Evolutionary conservation across 1,284 basidiomycete species (phyloP).

Genomic region (Wolfiporia cocos): DNA sequence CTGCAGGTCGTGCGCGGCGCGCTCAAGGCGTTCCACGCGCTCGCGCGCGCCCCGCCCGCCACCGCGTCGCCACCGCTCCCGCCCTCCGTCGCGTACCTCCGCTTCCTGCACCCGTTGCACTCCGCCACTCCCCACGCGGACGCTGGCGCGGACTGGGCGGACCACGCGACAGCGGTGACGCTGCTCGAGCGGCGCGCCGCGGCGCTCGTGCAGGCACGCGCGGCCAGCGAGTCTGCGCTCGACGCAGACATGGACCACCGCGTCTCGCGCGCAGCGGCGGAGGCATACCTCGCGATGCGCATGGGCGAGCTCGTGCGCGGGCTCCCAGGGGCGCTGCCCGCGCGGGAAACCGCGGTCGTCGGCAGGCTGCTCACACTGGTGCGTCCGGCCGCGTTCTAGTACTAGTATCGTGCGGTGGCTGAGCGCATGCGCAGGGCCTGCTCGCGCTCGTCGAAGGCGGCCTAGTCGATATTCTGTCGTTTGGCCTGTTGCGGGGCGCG

Average conservation of each 20-base stretch:
- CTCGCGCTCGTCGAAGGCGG: constrained; percentile 51
- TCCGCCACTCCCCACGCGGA: constrained; percentile 3
- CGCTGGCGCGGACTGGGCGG: constrained; percentile 13
- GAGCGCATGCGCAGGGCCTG: constrained; percentile 45
- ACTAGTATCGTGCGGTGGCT: neutral
- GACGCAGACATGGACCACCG: constrained; percentile 53
- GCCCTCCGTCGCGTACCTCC: constrained; percentile 47
- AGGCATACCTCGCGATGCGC: constrained; percentile 57
- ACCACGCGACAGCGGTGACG: constrained; percentile 33
- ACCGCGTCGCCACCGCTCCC: constrained; percentile 25
- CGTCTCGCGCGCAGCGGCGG: constrained; percentile 57
- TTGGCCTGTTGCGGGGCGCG: constrained; percentile 35
- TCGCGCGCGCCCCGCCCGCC: constrained; percentile 13
- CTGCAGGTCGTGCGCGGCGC: constrained; percentile 69
- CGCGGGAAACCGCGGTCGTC: constrained; percentile 31
- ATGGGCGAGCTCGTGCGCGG: constrained; percentile 42
- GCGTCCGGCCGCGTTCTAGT: neutral
- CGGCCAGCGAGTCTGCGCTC: constrained; percentile 27
- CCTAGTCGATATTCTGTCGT: constrained; percentile 53
- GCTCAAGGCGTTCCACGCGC: constrained; percentile 45
- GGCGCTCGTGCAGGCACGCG: constrained; percentile 45
- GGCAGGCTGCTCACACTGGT: constrained; percentile 45
- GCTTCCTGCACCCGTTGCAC: constrained; percentile 31
- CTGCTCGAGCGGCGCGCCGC: constrained; percentile 63
- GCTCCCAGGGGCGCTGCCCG: constrained; percentile 21